A percentile compares a stretch with the other conserved stretches of the same genome.
These are phyloP conservation scores for Tillandsia fasciculata DNA, from an alignment of 176 grass and related monocot genomes.

Conservation along the genomic window DNA sequence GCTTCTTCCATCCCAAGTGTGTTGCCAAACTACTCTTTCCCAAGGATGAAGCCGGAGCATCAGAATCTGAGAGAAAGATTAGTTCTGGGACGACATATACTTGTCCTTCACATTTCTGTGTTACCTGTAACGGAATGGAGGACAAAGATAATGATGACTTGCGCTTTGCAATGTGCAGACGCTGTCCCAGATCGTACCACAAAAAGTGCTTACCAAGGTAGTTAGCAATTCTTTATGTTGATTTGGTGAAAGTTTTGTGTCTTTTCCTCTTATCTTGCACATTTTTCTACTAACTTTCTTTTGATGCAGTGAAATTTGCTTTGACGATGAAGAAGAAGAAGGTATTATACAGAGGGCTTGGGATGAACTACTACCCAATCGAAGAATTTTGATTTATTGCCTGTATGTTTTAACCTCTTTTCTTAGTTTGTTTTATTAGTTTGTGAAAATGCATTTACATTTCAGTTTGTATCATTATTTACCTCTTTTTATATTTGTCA, in stretches of 20 bases:
- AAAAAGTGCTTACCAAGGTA: constrained; percentile 28
- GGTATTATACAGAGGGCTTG: constrained; percentile 53
- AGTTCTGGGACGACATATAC: constrained; percentile 49
- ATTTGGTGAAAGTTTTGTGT: background rate
- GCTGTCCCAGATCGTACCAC: constrained; percentile 20
- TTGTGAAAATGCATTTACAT: background rate
- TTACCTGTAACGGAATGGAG: constrained; percentile 60
- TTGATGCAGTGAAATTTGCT: constrained; percentile 39
- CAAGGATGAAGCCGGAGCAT: constrained; percentile 34
- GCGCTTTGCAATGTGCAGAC: constrained; percentile 38
- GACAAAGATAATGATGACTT: constrained; percentile 41
- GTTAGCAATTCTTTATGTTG: constrained; percentile 4
- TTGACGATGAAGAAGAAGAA: constrained; percentile 40
- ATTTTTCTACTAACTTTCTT: constrained; percentile 14
- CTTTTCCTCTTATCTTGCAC: constrained; percentile 4
- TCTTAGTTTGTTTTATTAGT: background rate
- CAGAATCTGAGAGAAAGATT: constrained; percentile 52
- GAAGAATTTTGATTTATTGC: constrained; percentile 64
- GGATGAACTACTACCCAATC: constrained; percentile 35
- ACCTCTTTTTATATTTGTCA: background rate
- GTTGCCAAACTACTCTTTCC: constrained; percentile 48
- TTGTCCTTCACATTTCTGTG: constrained; percentile 76
- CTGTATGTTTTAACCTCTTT: constrained; percentile 33
- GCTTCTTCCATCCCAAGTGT: constrained; percentile 92
- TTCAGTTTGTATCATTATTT: background rate